phyloP scores from a whole-genome alignment of 179 eudicot species.

The Patellifolia procumbens region DNA sequence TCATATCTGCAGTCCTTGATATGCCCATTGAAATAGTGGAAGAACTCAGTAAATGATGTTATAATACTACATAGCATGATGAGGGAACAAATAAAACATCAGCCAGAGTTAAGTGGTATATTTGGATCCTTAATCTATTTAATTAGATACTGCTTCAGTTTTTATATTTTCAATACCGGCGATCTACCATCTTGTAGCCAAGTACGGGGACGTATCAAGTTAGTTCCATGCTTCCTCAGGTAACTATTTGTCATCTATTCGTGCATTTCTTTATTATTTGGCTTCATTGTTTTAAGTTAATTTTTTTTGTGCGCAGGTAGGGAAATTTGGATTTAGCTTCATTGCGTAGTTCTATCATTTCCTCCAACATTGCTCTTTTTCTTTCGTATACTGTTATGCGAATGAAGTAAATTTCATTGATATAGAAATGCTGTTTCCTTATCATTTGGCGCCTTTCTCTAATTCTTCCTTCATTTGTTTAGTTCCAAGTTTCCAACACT shows the following conservation, averaged over 20 bases:
- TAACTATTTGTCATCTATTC: conserved; percentile 16
- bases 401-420: no score
- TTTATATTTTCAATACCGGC: conserved; percentile 44
- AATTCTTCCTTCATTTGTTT: no score
- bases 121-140: conserved; percentile 34
- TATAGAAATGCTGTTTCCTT: no score
- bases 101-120: not conserved
- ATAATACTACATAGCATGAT: not conserved
- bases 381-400: no score
- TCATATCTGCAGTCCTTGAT: not conserved
- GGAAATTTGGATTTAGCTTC: no score
- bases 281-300: no score
- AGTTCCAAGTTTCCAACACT: no score
- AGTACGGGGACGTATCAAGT: conserved; percentile 12
- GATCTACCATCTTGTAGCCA: conserved; percentile 8
- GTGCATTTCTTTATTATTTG: not conserved
- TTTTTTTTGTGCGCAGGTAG: no score
- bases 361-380: no score
- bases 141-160: conserved; percentile 65
- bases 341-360: no score
- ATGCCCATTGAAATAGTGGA: not conserved
- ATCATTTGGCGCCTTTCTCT: no score
- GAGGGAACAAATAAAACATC: not conserved
- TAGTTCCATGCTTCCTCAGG: conserved; percentile 10
- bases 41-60: not conserved